Conservation (phyloP, 2,329 filamentous ascomycete genomes). For the Fusarium sp. region DNA sequence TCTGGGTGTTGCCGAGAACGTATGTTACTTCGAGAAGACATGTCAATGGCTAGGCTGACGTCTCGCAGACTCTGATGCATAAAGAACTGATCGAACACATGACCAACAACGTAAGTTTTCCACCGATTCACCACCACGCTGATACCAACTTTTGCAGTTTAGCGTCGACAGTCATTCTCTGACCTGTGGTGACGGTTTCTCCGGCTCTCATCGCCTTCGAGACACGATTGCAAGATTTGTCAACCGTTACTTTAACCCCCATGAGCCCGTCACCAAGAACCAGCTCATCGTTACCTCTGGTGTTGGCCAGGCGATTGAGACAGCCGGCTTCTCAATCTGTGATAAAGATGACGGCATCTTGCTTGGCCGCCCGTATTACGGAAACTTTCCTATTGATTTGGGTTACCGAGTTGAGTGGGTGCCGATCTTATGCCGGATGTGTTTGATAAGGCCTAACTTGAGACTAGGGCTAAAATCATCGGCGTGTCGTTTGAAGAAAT, state of each 20-base stretch:
- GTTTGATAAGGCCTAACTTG: not conserved
- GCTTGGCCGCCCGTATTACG: not conserved
- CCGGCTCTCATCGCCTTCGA: not conserved
- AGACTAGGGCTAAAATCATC: not conserved
- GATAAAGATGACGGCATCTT: not conserved
- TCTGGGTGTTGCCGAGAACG: not conserved
- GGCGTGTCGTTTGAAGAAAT: not conserved
- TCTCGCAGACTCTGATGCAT: not conserved
- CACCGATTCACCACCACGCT: not conserved
- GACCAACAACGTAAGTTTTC: not conserved
- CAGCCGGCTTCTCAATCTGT: not conserved
- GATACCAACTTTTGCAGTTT: not conserved
- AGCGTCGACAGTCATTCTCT: not conserved
- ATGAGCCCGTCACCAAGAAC: not conserved
- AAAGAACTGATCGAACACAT: not conserved
- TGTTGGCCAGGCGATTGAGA: not conserved
- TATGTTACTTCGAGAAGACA: not conserved
- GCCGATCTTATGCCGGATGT: too few relatives aligned
- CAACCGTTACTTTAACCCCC: not conserved
- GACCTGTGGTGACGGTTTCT: not conserved
- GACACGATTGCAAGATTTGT: not conserved
- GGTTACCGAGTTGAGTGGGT: not conserved
- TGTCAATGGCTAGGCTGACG: not conserved
- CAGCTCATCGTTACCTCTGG: not conserved
- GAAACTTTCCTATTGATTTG: not conserved